Evolutionary conservation across 179 eudicot genomes (phyloP).

Genomic region (Beta corolliflora): DNA sequence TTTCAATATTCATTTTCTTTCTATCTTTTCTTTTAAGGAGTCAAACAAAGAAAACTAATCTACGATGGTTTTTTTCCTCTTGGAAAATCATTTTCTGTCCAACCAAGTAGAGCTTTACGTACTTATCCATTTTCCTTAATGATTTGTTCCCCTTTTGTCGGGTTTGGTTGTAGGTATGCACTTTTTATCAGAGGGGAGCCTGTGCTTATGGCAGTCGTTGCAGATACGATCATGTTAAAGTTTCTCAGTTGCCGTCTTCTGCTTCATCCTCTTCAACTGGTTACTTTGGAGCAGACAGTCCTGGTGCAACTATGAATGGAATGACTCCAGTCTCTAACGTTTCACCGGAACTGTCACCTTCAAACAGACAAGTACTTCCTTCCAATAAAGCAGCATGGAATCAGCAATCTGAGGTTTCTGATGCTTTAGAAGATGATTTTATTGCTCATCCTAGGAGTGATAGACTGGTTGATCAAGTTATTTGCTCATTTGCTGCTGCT

Average conservation of each 20-base stretch:
- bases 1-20: not conserved
- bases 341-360: constrained; percentile 46
- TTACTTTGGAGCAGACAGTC: constrained; percentile 26
- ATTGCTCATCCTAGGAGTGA: constrained; percentile 36
- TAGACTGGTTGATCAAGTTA: constrained; percentile 54
- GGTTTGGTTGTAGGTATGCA: constrained; percentile 57
- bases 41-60: too few relatives aligned
- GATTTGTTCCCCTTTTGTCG: not conserved
- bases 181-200: constrained; percentile 84
- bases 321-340: constrained; percentile 33
- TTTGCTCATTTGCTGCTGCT: constrained; percentile 90
- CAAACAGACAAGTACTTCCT: constrained; percentile 38
- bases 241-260: constrained; percentile 44
- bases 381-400: constrained; percentile 46
- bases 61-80: too few relatives aligned
- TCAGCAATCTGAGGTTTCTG: constrained; percentile 34
- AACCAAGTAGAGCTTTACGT: too few relatives aligned
- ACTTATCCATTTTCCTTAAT: not conserved
- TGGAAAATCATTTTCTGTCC: too few relatives aligned
- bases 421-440: constrained; percentile 35
- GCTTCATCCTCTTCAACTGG: constrained; percentile 56
- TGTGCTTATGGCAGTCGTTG: constrained; percentile 86
- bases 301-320: constrained; percentile 29
- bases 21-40: not conserved
- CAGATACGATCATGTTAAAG: constrained; percentile 87